Evolutionary conservation across 2,329 filamentous ascomycete genomes (phyloP).

Genomic region (Aspergillus persii): DNA sequence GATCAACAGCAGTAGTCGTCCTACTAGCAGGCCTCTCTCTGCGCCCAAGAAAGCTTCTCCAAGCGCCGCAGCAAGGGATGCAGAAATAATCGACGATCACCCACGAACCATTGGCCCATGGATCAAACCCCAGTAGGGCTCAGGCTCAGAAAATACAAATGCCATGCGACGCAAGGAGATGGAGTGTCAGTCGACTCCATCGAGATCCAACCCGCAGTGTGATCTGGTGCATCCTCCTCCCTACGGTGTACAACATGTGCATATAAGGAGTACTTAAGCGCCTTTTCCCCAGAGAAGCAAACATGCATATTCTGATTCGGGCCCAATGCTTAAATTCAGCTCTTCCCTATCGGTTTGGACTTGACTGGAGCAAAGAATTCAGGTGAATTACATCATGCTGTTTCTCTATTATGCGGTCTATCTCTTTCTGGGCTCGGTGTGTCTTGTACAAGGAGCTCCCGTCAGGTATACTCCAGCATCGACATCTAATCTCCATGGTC

Average conservation of each 20-base stretch:
- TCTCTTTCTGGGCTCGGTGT: not conserved
- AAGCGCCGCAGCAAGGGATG: not conserved
- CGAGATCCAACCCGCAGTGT: not conserved
- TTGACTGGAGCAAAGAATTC: no score
- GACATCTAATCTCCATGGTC: no score
- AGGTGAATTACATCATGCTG: not conserved
- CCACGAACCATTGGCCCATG: not conserved
- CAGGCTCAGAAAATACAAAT: not conserved
- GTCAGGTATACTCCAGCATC: not conserved
- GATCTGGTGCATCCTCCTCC: not conserved
- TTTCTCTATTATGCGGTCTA: not conserved
- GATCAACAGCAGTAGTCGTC: no score
- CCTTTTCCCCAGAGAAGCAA: no score
- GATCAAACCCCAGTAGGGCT: not conserved
- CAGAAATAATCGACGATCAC: not conserved
- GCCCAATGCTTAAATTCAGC: no score
- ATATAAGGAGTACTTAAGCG: no score
- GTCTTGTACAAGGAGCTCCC: not conserved
- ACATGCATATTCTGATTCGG: no score
- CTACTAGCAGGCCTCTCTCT: no score
- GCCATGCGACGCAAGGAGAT: not conserved
- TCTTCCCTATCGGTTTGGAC: not conserved
- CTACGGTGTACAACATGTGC: not conserved
- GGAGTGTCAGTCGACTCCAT: not conserved
- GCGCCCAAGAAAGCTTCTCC: not conserved